Evolutionary conservation across 2,329 filamentous ascomycete genomes (phyloP), one percentile per base, ranked within the genome.

Genomic region (Aspergillus pseudotamarii): DNA sequence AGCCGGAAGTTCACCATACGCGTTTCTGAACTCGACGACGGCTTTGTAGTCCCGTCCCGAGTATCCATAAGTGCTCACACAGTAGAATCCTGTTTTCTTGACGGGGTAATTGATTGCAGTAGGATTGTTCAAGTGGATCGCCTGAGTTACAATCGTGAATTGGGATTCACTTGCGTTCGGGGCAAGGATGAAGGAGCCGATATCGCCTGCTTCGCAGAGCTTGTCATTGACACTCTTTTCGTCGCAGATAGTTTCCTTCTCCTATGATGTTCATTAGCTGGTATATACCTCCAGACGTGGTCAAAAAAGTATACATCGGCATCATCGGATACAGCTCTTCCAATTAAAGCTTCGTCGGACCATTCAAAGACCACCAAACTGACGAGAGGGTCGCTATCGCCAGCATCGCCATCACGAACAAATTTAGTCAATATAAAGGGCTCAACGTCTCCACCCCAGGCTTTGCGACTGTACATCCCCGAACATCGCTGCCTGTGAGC

Each of bases 321-420:
- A 38, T 84, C 81, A 58, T 85, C 84, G 32, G 83, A 82, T 57
- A 87, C 82, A 41, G 85, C 84, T 63, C 91, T 85, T 50, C 94
- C 94, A 67, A 99, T 88, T 60, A 94, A 83, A 58, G 87, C 81
- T 75, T 91, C 89, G 75, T 99, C 95, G 69, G 86, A 89, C 92
- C 94, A 99, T 80, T 99, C 94, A 77, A 97, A 99, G 67, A 99
- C 90, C 58, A 97, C 84, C 70, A 97, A 80, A 77, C 93, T 96
- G 68, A 93, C 90, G 50, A 92, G 83, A 6, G 91, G 90, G 75
- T 96, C 91, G 53, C 85, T 81, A 61, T 89, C 83, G 36, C 86
- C 84, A 62, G 85, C 81, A 72, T 86, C 78, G 76, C 80, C 83
- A 74, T 80, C 85, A 67, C 87, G 85, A 46, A 90, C 80, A 73